Evolutionary conservation across 2,329 filamentous ascomycete genomes (phyloP).

Genomic region (Plenodomus tracheiphilus): DNA sequence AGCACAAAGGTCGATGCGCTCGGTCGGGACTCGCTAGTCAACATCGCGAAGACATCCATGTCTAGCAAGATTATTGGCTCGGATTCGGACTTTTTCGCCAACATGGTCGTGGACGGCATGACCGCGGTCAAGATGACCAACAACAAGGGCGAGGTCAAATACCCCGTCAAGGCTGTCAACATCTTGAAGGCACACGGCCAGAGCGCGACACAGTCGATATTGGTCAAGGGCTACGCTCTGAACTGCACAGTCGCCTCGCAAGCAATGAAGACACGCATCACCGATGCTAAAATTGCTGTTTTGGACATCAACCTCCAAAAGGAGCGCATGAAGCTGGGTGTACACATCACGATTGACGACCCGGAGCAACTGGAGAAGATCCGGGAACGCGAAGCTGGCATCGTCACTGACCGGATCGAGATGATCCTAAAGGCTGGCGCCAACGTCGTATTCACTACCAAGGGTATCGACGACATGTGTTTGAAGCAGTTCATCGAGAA

Average conservation of each 20-base stretch:
- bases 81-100: constrained; percentile 94
- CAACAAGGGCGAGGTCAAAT: constrained; percentile 88
- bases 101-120: constrained; percentile 97
- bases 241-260: constrained; percentile 99
- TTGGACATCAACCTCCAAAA: constrained; percentile 99
- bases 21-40: constrained; percentile 86
- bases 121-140: constrained; percentile 92
- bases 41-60: constrained; percentile 98
- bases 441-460: constrained; percentile 94
- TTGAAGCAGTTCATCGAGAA: constrained; percentile 93
- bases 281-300: constrained; percentile 94
- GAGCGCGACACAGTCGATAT: constrained; percentile 80
- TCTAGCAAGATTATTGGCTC: constrained; percentile 97
- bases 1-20: constrained; percentile 93
- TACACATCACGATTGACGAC: constrained; percentile 97
- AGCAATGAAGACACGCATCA: constrained; percentile 91
- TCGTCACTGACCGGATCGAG: constrained; percentile 91
- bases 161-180: constrained; percentile 98
- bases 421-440: constrained; percentile 97
- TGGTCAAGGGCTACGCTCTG: constrained; percentile 94
- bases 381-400: constrained; percentile 85
- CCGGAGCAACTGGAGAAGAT: constrained; percentile 98
- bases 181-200: constrained; percentile 98
- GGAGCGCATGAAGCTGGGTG: constrained; percentile 98
- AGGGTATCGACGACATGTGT: constrained; percentile 96